Base-by-base conservation (phyloP, 257 asterid genomes). In the Cynanchum wilfordii region DNA sequence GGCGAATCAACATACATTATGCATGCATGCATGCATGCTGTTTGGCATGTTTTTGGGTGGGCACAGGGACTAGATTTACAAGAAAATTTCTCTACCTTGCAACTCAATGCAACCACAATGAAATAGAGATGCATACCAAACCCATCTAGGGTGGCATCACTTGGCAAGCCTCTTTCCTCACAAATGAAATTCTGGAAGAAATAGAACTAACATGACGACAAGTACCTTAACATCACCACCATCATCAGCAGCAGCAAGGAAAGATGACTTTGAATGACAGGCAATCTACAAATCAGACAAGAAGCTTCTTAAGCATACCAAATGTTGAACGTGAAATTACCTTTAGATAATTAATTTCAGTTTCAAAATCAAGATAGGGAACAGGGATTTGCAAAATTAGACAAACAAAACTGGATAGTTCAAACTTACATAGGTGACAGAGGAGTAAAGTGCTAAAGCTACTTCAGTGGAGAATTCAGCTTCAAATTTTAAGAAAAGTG, bases 171-270 rank as follows among this genome's bases (percentile, higher is more conserved):
- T 1, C 54, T n/a, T 8, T n/a, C 9, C 54, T 10, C 36, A 66
- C 56, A 22, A 40, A 42, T 15, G 51, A 42, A 66, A 20, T 33
- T 24, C 13, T 6, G 19, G 7, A 19, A 8, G 7, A 42, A 66
- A 66, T 25, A 19, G 51, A 71, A 54, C 16, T 52, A 38, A 71
- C 73, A 30, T 33, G 70, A 33, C 45, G 70, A 72, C 69, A 45
- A 63, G 69, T 82, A 95, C 99, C 99, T 95, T 95, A 40, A 90
- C 91, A 79, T 92, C 97, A 80, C 99, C 99, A 67, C 87, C 73
- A 87, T 92, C 99, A 82, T 95, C 98, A 44, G 97, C 96, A 38
- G 97, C 89, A 75, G 98, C 99, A 64, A 95, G 87, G 82, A 90
- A 95, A 7, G 93, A 86, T 29, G 93, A 89, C 79, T 84, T 95